Percentiles rank a stretch among this genome's conserved stretches.
phyloP scores from a whole-genome alignment of 139 green algal genomes.

The Nannochloris sp. region DNA sequence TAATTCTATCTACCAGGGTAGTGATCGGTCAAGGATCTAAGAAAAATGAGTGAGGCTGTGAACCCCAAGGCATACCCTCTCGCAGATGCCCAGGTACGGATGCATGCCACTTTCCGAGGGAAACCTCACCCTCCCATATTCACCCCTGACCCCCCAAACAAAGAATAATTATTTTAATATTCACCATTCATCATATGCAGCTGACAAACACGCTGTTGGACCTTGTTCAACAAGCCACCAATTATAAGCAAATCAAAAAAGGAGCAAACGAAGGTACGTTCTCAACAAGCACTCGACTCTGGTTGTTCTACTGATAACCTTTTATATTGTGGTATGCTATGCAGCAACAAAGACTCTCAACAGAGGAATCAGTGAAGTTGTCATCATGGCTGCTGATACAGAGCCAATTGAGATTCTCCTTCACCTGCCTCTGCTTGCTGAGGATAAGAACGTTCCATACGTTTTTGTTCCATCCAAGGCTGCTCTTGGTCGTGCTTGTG shows the following conservation, averaged over 20 bases:
- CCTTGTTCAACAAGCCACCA: conserved; percentile 95
- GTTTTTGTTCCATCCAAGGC: conserved; percentile 97
- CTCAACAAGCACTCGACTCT: not conserved
- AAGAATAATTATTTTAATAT: not conserved
- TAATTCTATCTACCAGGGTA: conserved; percentile 31
- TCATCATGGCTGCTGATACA: conserved; percentile 97
- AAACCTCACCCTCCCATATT: not conserved
- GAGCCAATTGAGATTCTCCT: conserved; percentile 99
- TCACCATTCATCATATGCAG: conserved; percentile 32
- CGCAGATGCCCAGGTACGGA: conserved; percentile 57
- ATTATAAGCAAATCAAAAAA: conserved; percentile 99
- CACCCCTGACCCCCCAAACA: not conserved
- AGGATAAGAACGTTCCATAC: conserved; percentile 99
- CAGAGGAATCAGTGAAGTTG: conserved; percentile 92
- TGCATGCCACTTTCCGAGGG: not conserved
- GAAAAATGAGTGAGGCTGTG: conserved; percentile 72
- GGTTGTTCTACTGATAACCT: not conserved
- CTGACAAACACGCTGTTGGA: conserved; percentile 97
- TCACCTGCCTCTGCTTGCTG: conserved; percentile 95
- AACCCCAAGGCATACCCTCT: conserved; percentile 99
- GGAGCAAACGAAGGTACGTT: conserved; percentile 90
- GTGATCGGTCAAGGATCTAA: conserved; percentile 63
- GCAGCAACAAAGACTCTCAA: conserved; percentile 91
- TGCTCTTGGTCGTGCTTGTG: conserved; percentile 92
- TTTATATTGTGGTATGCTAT: not conserved